Base-by-base conservation (phyloP, 2,329 filamentous ascomycete genomes). In the Taxawa tesnikishii region DNA sequence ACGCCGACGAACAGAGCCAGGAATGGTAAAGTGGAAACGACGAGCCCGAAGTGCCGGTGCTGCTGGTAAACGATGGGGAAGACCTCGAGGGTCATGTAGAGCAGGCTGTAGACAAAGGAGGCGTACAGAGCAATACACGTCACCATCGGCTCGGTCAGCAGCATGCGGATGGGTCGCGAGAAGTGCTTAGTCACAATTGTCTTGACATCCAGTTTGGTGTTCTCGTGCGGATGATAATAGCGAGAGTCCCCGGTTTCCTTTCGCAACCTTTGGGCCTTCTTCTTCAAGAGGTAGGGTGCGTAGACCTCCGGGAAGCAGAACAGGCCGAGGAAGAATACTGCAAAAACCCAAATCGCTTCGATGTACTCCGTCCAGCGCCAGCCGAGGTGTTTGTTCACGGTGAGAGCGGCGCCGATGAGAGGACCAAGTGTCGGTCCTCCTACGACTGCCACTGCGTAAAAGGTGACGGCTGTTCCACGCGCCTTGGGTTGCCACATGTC, bases 311-410 rank as follows among this genome's bases (percentile, higher is more conserved):
- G 57, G 30, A 51, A 45, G 37, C 49, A 48, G 36, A 53, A 43
- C 38, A 53, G 46, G 33, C 36, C 35, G 14, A 51, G 16, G 8
- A 33, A 33, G 4, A 43, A 34, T 15, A 51, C 46, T 10, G 41
- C 32, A 27, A 51, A 54, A 7, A 50, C 53, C 42, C 53, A 55
- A 38, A 64, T 62, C 1, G 59, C 58, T 24, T 55, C 49, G 26
- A 63, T 53, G 34, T 64, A 65, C 30, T 55, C 56, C 0, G 56
- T 60, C 61, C 62, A 65, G 31, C 60, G 47, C 60, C 60, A 64
- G n/a, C 58, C 55, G 2, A 65, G 43, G 28, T 49, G 38, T 1
- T 45, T 42, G 18, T 51, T 50, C 16, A 43, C 41, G 2, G 47
- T 35, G 15, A 66, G 38, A 1, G 58, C 56, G 2, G 55, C 48